These are phyloP conservation scores for Suillus cothurnatus DNA, from an alignment of 768 basidiomycete species.

Conservation along the genomic window DNA sequence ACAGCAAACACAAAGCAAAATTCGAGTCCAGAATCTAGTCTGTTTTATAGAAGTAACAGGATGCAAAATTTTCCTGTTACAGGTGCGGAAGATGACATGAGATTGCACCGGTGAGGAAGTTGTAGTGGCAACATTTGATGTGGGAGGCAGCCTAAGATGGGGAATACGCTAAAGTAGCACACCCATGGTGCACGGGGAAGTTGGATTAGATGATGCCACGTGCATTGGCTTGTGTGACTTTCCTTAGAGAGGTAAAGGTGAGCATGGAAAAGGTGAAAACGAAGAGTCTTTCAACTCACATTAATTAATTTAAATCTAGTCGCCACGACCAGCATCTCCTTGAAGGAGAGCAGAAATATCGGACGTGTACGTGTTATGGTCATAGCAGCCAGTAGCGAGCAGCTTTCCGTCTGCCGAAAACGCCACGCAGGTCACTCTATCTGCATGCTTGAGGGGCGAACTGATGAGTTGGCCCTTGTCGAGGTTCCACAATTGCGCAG, in stretches of 20 bases:
- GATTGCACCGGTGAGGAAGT: neutral
- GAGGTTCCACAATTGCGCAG: constrained; percentile 1
- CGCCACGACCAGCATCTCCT: neutral
- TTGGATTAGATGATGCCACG: neutral
- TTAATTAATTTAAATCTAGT: neutral
- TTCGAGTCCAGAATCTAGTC: neutral
- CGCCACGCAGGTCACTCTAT: constrained; percentile 60
- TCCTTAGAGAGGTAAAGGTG: neutral
- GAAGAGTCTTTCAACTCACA: neutral
- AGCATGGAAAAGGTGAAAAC: neutral
- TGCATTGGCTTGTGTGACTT: neutral
- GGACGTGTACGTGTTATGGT: neutral
- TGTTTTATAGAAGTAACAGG: neutral
- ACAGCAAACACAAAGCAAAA: neutral
- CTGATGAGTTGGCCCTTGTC: neutral
- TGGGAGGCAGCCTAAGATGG: neutral
- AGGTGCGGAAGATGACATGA: neutral
- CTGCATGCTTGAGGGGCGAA: neutral
- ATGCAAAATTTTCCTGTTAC: neutral
- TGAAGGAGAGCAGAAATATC: neutral
- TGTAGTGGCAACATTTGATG: neutral
- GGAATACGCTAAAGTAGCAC: neutral
- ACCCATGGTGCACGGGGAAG: neutral
- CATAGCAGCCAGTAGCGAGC: constrained; percentile 80
- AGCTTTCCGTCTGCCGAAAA: constrained; percentile 94